Percentiles rank a stretch among this genome's conserved stretches.
These are phyloP conservation scores for Hamamelis virginiana DNA, from an alignment of 164 flowering plant genomes.

Conservation along the genomic window DNA sequence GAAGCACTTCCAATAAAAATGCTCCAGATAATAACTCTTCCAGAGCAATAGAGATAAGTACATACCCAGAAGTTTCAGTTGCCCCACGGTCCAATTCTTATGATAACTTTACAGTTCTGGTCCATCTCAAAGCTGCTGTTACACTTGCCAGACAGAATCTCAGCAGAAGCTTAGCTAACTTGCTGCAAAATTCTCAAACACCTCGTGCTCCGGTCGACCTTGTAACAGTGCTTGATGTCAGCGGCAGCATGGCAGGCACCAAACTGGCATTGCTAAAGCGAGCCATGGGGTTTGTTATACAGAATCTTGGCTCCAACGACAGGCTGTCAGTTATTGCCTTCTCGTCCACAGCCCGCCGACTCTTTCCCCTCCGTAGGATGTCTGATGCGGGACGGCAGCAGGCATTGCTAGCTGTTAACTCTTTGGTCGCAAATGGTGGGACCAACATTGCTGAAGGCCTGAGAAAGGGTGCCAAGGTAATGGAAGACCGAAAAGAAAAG, in stretches of 20 bases:
- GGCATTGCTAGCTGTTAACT: constrained; percentile 57
- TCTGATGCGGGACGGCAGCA: constrained; percentile 52
- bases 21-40: constrained; percentile 9
- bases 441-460: constrained; percentile 72
- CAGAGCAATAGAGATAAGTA: constrained; percentile 30
- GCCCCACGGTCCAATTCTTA: constrained; percentile 23
- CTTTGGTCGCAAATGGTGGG: constrained; percentile 61
- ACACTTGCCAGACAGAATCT: constrained; percentile 13
- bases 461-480: constrained; percentile 57
- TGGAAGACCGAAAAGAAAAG: constrained; percentile 54
- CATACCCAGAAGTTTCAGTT: constrained; percentile 48
- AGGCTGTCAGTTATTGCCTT: constrained; percentile 65
- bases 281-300: constrained; percentile 75
- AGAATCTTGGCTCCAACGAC: constrained; percentile 58
- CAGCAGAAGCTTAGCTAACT: constrained; percentile 15
- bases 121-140: constrained; percentile 52
- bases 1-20: constrained; percentile 9
- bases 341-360: constrained; percentile 65
- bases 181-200: constrained; percentile 26
- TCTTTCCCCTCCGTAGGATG: constrained; percentile 60
- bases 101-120: constrained; percentile 37
- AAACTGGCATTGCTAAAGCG: constrained; percentile 66
- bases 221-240: constrained; percentile 66
- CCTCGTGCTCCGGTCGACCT: constrained; percentile 66
- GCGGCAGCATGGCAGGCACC: constrained; percentile 76